phyloP scores from a whole-genome alignment of 2,329 filamentous ascomycete species.

The Pyrenophora graminea region DNA sequence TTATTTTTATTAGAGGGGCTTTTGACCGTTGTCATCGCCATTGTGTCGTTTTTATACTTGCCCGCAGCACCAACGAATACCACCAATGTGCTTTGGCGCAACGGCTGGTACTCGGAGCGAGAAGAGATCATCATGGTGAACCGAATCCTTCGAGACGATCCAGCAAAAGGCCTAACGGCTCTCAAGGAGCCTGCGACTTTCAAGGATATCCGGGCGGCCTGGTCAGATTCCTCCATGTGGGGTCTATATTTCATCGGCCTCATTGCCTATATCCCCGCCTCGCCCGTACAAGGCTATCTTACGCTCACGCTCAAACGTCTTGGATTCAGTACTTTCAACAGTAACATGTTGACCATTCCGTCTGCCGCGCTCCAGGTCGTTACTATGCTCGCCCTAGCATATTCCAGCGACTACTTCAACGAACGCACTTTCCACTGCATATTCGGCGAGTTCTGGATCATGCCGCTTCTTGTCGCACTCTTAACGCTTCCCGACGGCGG shows the following conservation, averaged over 20 bases:
- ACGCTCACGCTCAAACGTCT: conserved; percentile 47
- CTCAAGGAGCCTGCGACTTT: conserved; percentile 58
- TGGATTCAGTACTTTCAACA: conserved; percentile 50
- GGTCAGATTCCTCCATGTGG: conserved; percentile 61
- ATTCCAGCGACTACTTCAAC: conserved; percentile 56
- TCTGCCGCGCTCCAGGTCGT: conserved; percentile 56
- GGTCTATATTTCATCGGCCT: conserved; percentile 58
- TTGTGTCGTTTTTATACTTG: conserved; percentile 41
- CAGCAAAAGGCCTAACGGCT: conserved; percentile 61
- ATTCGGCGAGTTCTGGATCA: conserved; percentile 48
- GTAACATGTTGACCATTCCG: conserved; percentile 48
- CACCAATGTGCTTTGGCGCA: conserved; percentile 46
- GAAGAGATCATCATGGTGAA: conserved; percentile 73
- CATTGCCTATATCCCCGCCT: conserved; percentile 40
- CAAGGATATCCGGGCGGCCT: conserved; percentile 54
- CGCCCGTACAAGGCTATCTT: conserved; percentile 46
- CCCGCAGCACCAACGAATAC: conserved; percentile 57
- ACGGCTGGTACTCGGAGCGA: conserved; percentile 67
- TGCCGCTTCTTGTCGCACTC: conserved; percentile 48
- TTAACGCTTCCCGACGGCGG: conserved; percentile 40
- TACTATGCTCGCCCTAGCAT: conserved; percentile 51
- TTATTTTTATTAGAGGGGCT: conserved; percentile 52
- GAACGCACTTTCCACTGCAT: conserved; percentile 56
- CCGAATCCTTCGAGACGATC: conserved; percentile 60
- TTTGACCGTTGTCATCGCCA: conserved; percentile 36